Base-by-base conservation (phyloP, 805 yeast species). In the Yamadazyma laniorum region DNA sequence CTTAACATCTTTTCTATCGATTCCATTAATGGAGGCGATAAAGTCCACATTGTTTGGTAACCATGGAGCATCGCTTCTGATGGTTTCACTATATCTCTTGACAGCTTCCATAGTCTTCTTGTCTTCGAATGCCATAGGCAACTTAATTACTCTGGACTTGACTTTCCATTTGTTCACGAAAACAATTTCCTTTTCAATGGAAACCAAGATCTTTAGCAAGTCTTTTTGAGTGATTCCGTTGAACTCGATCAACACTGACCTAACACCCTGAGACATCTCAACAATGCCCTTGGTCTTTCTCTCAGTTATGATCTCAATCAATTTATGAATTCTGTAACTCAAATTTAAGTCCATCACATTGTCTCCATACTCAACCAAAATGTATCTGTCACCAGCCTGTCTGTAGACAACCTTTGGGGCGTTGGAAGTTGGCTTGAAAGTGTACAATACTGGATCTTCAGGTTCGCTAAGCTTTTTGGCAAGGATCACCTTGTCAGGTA, bases 111-210 rank as follows among this genome's bases (percentile, higher is more conserved):
- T 66, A 1, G 96, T 89, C 65, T 84, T 79, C 48, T 82, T 68
- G 59, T 93, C 99, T 69, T 91, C 99, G 59, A 93, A 93, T 0
- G 96, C 96, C 90, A 93, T 85, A 45, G 99, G 99, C 49, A 91
- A 71, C 56, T 76, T 84, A 61, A 93, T 70, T 35, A 87, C 68
- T 55, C 95, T 80, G 1, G 96, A 87, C 34, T 80, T 80, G 37
- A 93, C 87, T 42, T 78, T 73, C 98, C 98, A 93, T 52, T 83
- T 76, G 63, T 82, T 79, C 42, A 80, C 80, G 56, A 80, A 79
- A 5, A 79, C 68, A 39, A 89, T 80, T 53, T 83, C 87, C 47
- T 77, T 67, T 59, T 91, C 97, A 55, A 82, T 81, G 1, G 88
- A 81, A 42, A 80, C 63, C 55, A 91, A 72, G 18, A 81, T 74